Evolutionary conservation across 1,139 yeast species (phyloP).

Genomic region (Pichia sp.): DNA sequence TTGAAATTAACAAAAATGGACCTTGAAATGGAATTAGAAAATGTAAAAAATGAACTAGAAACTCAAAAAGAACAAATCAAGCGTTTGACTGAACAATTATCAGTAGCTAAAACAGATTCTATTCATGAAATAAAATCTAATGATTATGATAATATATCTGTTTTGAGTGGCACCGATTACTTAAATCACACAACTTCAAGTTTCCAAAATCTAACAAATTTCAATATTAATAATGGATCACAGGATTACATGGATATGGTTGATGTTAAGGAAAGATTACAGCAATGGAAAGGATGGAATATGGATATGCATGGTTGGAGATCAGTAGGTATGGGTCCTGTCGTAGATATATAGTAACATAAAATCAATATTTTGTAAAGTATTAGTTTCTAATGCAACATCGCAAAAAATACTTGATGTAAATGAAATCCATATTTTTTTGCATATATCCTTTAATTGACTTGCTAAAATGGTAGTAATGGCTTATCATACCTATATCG

Average conservation of each 20-base stretch:
- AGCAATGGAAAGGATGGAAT: slow-evolving; percentile 77
- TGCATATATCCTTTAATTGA: too few species aligned
- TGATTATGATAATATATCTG: slow-evolving; percentile 18
- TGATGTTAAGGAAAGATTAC: slow-evolving; percentile 28
- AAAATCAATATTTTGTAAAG: too few species aligned
- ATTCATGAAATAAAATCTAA: slow-evolving; percentile 1
- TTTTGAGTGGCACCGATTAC: slow-evolving; percentile 14
- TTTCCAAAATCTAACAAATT: slow-evolving; percentile 23
- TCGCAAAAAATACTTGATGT: too few species aligned
- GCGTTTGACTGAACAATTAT: slow-evolving; percentile 12
- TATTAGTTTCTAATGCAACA: too few species aligned
- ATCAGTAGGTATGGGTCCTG: slow-evolving; percentile 54
- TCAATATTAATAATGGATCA: slow-evolving; percentile 20
- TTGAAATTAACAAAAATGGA: slow-evolving; percentile 23
- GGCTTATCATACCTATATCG: too few species aligned
- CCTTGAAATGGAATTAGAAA: slow-evolving; percentile 23
- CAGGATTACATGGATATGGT: slow-evolving; percentile 28
- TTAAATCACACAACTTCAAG: slow-evolving; percentile 17
- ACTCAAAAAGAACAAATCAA: slow-evolving; percentile 12
- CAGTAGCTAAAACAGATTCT: slow-evolving; percentile 4
- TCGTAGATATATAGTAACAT: slow-evolving; percentile 39
- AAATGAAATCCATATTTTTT: too few species aligned
- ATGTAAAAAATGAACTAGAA: slow-evolving; percentile 19
- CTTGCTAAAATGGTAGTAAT: too few species aligned
- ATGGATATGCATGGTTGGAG: slow-evolving; percentile 83